Percentiles rank a stretch among this genome's conserved stretches.
phyloP scores from a whole-genome alignment of 176 grass and related monocot species.

The Bromus sterilis region DNA sequence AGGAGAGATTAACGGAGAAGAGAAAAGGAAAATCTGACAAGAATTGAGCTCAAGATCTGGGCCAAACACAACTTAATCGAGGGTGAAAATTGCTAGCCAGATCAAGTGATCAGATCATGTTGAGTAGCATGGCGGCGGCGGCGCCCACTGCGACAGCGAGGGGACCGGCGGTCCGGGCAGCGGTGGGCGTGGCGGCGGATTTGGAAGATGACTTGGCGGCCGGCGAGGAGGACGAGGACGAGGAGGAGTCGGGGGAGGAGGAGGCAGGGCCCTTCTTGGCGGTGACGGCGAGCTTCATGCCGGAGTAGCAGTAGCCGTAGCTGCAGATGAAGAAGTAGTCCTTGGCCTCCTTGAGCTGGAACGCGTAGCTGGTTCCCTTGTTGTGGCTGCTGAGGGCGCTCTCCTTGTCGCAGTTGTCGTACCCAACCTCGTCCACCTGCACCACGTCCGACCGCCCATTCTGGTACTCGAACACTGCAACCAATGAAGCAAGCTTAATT shows the following conservation, averaged over 20 bases:
- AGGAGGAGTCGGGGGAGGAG: neutral
- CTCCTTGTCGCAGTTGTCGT: slow-evolving; percentile 80
- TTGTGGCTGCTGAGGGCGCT: slow-evolving; percentile 72
- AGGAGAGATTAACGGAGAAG: neutral
- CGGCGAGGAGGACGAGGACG: neutral
- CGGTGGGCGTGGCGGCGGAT: neutral
- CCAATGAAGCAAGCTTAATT: neutral
- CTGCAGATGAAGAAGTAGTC: slow-evolving; percentile 98
- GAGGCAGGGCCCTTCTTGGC: slow-evolving; percentile 41
- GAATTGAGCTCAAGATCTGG: neutral
- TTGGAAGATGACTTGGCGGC: neutral
- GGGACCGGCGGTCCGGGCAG: neutral
- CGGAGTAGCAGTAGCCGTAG: slow-evolving; percentile 87
- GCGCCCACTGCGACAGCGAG: neutral
- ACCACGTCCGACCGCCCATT: slow-evolving; percentile 68
- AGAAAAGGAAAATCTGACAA: neutral
- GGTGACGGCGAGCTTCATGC: slow-evolving; percentile 79
- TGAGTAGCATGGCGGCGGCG: neutral
- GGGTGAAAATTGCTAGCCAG: neutral
- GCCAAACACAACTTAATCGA: neutral
- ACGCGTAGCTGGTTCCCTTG: slow-evolving; percentile 79
- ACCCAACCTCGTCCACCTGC: slow-evolving; percentile 72
- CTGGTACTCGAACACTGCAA: slow-evolving; percentile 93
- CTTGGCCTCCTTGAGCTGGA: slow-evolving; percentile 90
- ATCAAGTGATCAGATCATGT: neutral